Evolutionary conservation across 441 rosid species (phyloP).

Genomic region (Jatropha podagrica): DNA sequence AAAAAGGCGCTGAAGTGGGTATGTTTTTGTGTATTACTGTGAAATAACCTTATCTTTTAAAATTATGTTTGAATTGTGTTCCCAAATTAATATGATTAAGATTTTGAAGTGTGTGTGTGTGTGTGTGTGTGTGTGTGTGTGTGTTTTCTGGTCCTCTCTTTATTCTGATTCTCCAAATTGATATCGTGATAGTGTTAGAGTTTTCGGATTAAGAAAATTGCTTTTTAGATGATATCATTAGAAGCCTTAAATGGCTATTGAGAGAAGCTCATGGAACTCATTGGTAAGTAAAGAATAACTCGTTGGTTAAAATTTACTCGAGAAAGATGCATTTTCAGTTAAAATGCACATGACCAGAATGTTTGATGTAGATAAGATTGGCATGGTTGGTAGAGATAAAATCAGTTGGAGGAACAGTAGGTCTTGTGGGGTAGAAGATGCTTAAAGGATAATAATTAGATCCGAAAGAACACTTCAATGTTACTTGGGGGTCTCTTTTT

Average conservation of each 20-base stretch:
- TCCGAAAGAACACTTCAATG: neutral
- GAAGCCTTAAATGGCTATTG: neutral
- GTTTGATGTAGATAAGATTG: neutral
- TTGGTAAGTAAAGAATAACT: neutral
- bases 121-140: neutral
- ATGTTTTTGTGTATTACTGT: constrained; percentile 19
- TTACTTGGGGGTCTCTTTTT: neutral
- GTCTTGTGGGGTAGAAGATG: neutral
- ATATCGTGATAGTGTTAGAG: neutral
- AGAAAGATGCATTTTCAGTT: neutral
- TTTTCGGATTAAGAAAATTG: neutral
- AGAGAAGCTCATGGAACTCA: neutral
- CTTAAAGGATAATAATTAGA: neutral
- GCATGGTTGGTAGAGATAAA: neutral
- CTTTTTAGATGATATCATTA: neutral
- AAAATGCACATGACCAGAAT: neutral
- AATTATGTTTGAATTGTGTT: neutral
- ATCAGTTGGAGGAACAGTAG: neutral
- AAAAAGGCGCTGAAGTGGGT: constrained; percentile 97
- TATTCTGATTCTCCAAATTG: too few relatives aligned
- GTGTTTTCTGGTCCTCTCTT: too few relatives aligned
- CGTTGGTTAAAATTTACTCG: neutral
- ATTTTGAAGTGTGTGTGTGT: neutral
- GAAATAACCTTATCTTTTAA: neutral
- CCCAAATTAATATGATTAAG: neutral